A percentile compares a stretch with the other conserved stretches of the same genome.
Evolutionary conservation across 768 basidiomycete species (phyloP).

Genomic region (Trametes cingulata): DNA sequence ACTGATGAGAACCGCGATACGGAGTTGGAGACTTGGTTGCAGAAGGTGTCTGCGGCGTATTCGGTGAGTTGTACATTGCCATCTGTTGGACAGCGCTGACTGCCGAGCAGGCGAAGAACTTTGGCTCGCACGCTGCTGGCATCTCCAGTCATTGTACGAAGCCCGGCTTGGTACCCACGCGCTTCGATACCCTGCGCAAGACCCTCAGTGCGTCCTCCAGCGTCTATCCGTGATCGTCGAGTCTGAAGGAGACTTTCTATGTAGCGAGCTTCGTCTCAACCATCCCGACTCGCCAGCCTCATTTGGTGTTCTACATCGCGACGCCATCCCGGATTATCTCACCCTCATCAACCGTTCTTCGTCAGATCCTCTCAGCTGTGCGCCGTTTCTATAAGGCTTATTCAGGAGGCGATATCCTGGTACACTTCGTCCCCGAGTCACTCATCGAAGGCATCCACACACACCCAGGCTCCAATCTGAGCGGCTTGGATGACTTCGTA

Average conservation of each 20-base stretch:
- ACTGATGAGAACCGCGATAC: conserved; percentile 47
- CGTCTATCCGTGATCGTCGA: neutral
- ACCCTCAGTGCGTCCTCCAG: conserved; percentile 47
- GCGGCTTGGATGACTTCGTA: conserved; percentile 52
- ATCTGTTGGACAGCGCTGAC: conserved; percentile 19
- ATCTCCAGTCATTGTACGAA: conserved; percentile 44
- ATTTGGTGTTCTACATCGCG: conserved; percentile 68
- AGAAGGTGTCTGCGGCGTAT: conserved; percentile 53
- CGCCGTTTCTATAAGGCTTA: conserved; percentile 55
- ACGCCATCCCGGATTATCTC: conserved; percentile 62
- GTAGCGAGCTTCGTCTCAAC: conserved; percentile 22
- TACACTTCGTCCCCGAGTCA: conserved; percentile 76
- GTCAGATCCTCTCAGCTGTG: conserved; percentile 64
- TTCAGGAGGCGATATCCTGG: conserved; percentile 51
- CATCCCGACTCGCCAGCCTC: conserved; percentile 24
- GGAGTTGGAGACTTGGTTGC: conserved; percentile 62
- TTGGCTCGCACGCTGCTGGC: conserved; percentile 60
- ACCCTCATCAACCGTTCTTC: conserved; percentile 64
- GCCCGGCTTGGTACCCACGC: conserved; percentile 62
- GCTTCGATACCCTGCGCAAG: conserved; percentile 74
- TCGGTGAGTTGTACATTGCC: conserved; percentile 44
- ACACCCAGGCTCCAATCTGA: conserved; percentile 42
- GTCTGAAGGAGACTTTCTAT: neutral
- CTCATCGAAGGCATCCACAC: conserved; percentile 51
- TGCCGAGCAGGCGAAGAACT: conserved; percentile 52